Conservation (phyloP, 1,284 basidiomycete species). For the Butyriboletus appendiculatus region DNA sequence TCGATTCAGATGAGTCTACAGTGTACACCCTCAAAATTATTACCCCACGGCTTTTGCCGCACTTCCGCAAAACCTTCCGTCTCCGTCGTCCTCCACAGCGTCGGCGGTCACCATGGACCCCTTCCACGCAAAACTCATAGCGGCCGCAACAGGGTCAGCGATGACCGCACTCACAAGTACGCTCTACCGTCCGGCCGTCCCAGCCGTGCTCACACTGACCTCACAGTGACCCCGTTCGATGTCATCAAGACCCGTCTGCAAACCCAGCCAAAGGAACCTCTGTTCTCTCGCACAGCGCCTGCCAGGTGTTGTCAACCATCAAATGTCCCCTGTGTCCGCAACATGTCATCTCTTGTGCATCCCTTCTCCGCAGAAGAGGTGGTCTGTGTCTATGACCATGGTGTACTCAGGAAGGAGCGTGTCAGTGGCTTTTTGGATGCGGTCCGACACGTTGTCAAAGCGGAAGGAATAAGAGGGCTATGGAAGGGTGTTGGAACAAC, state of each 20-base stretch:
- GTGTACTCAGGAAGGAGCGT: conserved; percentile 66
- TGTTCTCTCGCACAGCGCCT: conserved; percentile 50
- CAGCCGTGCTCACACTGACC: conserved; percentile 5
- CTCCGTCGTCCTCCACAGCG: conserved; percentile 6
- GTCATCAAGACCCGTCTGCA: conserved; percentile 93
- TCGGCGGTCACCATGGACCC: conserved; percentile 56
- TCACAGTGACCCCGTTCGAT: conserved; percentile 90
- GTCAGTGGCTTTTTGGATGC: conserved; percentile 84
- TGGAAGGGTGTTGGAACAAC: conserved; percentile 92
- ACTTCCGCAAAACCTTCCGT: neutral
- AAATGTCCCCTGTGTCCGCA: conserved; percentile 62
- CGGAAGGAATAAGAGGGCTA: conserved; percentile 76
- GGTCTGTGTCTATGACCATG: conserved; percentile 77
- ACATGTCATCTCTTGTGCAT: conserved; percentile 71
- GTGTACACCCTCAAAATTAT: conserved; percentile 8
- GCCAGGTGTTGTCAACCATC: conserved; percentile 71
- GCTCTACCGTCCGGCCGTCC: neutral
- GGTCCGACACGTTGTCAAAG: conserved; percentile 72
- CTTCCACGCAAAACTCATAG: conserved; percentile 77
- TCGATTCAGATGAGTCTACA: conserved; percentile 1
- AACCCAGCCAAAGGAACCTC: conserved; percentile 64
- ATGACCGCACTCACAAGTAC: conserved; percentile 84
- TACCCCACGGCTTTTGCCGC: conserved; percentile 29
- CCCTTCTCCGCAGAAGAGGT: conserved; percentile 56
- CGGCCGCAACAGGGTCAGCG: conserved; percentile 79